Evolutionary conservation across 2,329 filamentous ascomycete species (phyloP).

Genomic region (Alternaria sp.): DNA sequence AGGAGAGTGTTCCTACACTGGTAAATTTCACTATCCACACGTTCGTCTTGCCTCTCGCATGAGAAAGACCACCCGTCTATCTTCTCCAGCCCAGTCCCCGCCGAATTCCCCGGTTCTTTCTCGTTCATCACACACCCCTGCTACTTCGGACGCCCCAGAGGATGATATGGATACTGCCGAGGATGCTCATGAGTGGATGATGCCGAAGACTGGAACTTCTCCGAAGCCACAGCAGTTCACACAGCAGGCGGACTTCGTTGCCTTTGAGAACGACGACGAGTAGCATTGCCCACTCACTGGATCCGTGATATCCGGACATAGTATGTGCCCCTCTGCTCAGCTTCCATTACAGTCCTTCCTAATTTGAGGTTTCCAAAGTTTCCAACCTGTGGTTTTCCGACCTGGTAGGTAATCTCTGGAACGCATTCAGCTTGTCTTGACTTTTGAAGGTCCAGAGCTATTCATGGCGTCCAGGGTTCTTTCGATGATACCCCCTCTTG

Average conservation of each 20-base stretch:
- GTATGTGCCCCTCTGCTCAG: slow-evolving; percentile 22
- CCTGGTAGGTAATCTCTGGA: slow-evolving; percentile 27
- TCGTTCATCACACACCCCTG: slow-evolving; percentile 1
- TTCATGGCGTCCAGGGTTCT: slow-evolving; percentile 25
- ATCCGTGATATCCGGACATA: slow-evolving; percentile 5
- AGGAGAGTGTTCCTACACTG: slow-evolving; percentile 74
- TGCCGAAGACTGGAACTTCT: background rate
- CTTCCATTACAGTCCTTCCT: slow-evolving; percentile 11
- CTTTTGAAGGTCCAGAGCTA: slow-evolving; percentile 12
- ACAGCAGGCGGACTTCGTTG: slow-evolving; percentile 41
- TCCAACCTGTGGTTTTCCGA: slow-evolving; percentile 5
- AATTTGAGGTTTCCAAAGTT: slow-evolving; percentile 21
- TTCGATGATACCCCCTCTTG: slow-evolving; percentile 34
- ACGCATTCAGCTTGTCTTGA: slow-evolving; percentile 13
- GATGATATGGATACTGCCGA: slow-evolving; percentile 14
- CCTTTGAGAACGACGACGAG: slow-evolving; percentile 27
- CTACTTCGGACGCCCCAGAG: slow-evolving; percentile 7
- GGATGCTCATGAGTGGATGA: slow-evolving; percentile 1
- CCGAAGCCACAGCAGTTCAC: slow-evolving; percentile 29
- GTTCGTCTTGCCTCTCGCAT: slow-evolving; percentile 62
- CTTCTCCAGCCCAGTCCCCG: slow-evolving; percentile 16
- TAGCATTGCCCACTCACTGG: background rate
- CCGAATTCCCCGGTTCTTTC: background rate
- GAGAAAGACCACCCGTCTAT: slow-evolving; percentile 23
- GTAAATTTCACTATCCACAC: slow-evolving; percentile 84